phyloP scores from a whole-genome alignment of 2,329 filamentous ascomycete species.

The Monilinia polystroma region DNA sequence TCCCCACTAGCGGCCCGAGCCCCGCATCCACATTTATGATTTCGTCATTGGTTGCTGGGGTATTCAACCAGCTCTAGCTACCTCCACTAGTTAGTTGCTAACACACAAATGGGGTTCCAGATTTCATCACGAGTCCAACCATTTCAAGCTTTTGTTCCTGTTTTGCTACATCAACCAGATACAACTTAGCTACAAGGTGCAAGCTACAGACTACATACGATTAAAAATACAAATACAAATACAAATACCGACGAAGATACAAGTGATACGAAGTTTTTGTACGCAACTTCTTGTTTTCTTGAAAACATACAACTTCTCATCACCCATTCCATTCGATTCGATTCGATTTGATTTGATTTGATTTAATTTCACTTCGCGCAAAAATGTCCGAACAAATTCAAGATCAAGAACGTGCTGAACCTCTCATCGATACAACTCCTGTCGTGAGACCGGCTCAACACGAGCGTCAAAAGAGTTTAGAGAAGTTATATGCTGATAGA shows the following conservation, averaged over 20 bases:
- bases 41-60: conserved; percentile 11
- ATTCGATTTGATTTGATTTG: too few relatives aligned
- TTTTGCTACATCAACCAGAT: conserved; percentile 4
- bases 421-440: conserved; percentile 46
- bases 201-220: too few relatives aligned
- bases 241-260: too few relatives aligned
- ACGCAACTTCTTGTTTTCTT: too few relatives aligned
- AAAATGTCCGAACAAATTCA: conserved; percentile 29
- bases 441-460: conserved; percentile 51
- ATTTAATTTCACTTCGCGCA: background rate
- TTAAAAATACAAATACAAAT: too few relatives aligned
- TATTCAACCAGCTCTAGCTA: background rate
- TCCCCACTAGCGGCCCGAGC: background rate
- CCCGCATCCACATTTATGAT: background rate
- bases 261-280: too few relatives aligned
- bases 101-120: background rate
- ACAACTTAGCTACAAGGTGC: too few relatives aligned
- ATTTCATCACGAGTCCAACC: background rate
- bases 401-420: conserved; percentile 17
- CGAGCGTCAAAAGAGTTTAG: conserved; percentile 65
- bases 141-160: background rate
- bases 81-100: too few relatives aligned
- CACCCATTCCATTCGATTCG: background rate
- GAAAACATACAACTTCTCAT: too few relatives aligned
- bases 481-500: conserved; percentile 70